Conservation (phyloP, 2,329 filamentous ascomycete genomes). For the Ascochyta clinopodiicola region DNA sequence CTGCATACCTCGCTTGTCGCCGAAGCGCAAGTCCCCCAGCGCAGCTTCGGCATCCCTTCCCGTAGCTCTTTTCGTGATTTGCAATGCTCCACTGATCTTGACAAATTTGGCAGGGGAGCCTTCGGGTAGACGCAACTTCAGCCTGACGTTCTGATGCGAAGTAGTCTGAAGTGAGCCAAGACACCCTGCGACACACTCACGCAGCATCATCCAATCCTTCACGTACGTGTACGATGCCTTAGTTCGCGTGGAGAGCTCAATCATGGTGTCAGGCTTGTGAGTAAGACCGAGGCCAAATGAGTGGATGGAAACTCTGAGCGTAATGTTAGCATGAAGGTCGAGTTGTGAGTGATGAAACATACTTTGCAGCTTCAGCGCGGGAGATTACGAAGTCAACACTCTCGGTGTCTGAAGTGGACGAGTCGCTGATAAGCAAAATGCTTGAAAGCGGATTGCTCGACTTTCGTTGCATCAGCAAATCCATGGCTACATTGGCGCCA, state of each 20-base stretch:
- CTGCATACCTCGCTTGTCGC: constrained; percentile 75
- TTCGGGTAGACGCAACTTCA: constrained; percentile 92
- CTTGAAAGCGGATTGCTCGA: constrained; percentile 94
- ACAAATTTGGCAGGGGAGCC: constrained; percentile 98
- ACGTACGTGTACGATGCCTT: constrained; percentile 98
- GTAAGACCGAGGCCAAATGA: constrained; percentile 96
- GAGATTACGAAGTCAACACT: constrained; percentile 98
- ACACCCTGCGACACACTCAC: constrained; percentile 93
- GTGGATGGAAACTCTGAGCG: constrained; percentile 81
- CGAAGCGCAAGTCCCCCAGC: constrained; percentile 89
- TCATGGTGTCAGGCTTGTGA: constrained; percentile 98
- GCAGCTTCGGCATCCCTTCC: constrained; percentile 93
- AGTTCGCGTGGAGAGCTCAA: constrained; percentile 91
- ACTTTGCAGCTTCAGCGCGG: constrained; percentile 95
- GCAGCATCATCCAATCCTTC: constrained; percentile 99
- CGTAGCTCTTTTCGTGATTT: constrained; percentile 94
- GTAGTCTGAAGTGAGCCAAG: constrained; percentile 89
- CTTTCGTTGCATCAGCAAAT: constrained; percentile 96
- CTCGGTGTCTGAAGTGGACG: constrained; percentile 90
- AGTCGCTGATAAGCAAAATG: constrained; percentile 96
- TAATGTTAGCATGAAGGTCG: constrained; percentile 28
- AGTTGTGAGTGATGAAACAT: constrained; percentile 50
- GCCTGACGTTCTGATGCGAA: constrained; percentile 97
- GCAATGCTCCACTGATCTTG: constrained; percentile 95
- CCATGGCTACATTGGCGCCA: constrained; percentile 97